phyloP scores from a whole-genome alignment of 139 green algal genomes.

The Chlorella ohadii region DNA sequence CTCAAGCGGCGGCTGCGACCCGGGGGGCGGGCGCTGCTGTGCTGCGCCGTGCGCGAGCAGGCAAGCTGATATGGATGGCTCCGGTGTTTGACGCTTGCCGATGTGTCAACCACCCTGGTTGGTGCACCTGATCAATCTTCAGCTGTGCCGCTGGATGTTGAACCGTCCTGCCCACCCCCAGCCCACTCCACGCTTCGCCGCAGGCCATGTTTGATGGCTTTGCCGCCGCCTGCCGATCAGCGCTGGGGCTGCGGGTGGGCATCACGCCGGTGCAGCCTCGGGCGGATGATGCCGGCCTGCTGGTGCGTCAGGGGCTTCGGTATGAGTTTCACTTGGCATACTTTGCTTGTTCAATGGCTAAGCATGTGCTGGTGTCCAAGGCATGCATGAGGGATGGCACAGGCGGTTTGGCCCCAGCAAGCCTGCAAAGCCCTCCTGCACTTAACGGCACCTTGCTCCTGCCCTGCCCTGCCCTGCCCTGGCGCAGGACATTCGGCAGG shows the following conservation, averaged over 20 bases:
- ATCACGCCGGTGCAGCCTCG: constrained; percentile 24
- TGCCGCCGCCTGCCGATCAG: constrained; percentile 8
- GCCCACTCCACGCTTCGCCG: not conserved
- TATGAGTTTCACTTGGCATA: too few species aligned
- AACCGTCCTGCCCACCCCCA: not conserved
- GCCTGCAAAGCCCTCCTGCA: too few species aligned
- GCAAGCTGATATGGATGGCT: not conserved
- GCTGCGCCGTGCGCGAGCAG: constrained; percentile 67
- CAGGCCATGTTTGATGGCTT: constrained; percentile 69
- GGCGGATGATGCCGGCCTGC: constrained; percentile 50
- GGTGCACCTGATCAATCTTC: too few species aligned
- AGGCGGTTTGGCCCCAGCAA: too few species aligned
- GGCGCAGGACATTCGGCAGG: constrained; percentile 32
- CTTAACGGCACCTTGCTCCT: not conserved
- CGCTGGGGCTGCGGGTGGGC: constrained; percentile 14
- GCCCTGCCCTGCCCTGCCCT: not conserved
- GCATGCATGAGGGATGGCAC: too few species aligned
- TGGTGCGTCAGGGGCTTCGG: constrained; percentile 6
- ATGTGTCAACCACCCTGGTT: too few species aligned
- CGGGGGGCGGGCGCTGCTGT: constrained; percentile 63
- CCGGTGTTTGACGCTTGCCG: too few species aligned
- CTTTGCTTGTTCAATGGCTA: too few species aligned
- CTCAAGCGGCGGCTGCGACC: constrained; percentile 63
- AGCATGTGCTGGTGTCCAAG: too few species aligned
- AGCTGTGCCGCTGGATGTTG: not conserved